Conservation (phyloP, 1,284 basidiomycete genomes). For the Cutaneotrichosporon cyanovorans region DNA sequence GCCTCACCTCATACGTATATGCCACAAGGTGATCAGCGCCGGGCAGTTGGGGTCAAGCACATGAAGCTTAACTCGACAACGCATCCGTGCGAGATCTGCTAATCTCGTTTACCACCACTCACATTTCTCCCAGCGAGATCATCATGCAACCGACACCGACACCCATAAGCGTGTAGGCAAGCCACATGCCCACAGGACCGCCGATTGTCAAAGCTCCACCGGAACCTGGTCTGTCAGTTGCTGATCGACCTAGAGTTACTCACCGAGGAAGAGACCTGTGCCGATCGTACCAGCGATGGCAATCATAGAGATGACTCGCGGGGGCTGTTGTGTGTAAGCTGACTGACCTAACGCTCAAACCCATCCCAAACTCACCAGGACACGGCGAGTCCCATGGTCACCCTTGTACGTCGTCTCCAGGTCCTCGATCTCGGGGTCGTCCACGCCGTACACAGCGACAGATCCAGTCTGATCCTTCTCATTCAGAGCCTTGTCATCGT, state of each 20-base stretch:
- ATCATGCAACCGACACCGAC: slow-evolving; percentile 16
- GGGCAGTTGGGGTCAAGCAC: no score
- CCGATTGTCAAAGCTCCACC: slow-evolving; percentile 18
- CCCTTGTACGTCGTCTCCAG: slow-evolving; percentile 1
- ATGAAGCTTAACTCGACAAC: no score
- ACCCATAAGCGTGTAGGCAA: slow-evolving; percentile 24
- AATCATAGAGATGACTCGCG: slow-evolving; percentile 26
- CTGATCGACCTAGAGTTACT: slow-evolving; percentile 12
- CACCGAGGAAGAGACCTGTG: slow-evolving; percentile 47
- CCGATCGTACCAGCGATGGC: slow-evolving; percentile 49
- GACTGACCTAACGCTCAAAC: no score
- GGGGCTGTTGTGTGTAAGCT: slow-evolving; percentile 2
- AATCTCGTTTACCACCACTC: not conserved
- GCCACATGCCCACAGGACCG: slow-evolving; percentile 46
- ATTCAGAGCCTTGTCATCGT: not conserved
- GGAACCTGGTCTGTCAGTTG: not conserved
- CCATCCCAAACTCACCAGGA: not conserved
- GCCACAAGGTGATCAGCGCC: no score
- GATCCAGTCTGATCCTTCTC: no score
- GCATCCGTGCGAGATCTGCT: no score
- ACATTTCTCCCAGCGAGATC: slow-evolving; percentile 14
- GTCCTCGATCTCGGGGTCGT: not conserved
- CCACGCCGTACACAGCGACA: not conserved
- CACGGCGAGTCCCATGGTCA: slow-evolving; percentile 5
- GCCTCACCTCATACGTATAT: no score